These are phyloP conservation scores for Aurifilum marmelostoma DNA, from an alignment of 2,329 filamentous ascomycete species.

Conservation along the genomic window DNA sequence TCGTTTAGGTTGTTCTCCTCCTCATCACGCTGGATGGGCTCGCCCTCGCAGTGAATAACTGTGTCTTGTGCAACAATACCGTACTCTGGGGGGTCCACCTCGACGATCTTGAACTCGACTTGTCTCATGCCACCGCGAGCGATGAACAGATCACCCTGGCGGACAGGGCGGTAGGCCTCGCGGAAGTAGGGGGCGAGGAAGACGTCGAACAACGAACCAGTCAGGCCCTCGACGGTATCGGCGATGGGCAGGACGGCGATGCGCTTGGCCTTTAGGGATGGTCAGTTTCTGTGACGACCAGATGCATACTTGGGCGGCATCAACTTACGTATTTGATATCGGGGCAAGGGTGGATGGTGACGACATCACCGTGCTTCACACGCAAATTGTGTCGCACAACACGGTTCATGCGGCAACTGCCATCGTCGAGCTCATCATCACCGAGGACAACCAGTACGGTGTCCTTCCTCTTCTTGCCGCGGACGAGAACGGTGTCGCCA, in stretches of 20 bases:
- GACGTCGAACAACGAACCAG: conserved; percentile 96
- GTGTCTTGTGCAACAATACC: conserved; percentile 99
- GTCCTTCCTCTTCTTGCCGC: conserved; percentile 99
- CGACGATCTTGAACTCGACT: conserved; percentile 99
- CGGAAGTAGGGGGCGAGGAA: conserved; percentile 99
- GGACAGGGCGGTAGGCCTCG: conserved; percentile 95
- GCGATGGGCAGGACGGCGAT: conserved; percentile 98
- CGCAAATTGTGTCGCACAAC: conserved; percentile 97
- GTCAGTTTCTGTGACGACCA: conserved; percentile 32
- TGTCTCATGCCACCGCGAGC: conserved; percentile 97
- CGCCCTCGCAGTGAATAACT: conserved; percentile 97
- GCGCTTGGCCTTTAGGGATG: conserved; percentile 77
- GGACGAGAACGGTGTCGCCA: conserved; percentile 95
- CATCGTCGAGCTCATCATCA: conserved; percentile 97
- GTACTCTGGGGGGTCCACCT: conserved; percentile 97
- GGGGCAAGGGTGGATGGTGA: conserved; percentile 95
- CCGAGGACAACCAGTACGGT: conserved; percentile 96
- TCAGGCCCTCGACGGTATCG: conserved; percentile 96
- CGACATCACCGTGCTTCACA: conserved; percentile 97
- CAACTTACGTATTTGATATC: conserved; percentile 98
- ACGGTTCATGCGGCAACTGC: conserved; percentile 95
- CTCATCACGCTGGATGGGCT: conserved; percentile 94
- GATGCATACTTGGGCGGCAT: not conserved
- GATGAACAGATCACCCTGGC: conserved; percentile 97
- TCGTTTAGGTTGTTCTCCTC: conserved; percentile 99